Evolutionary conservation across 768 basidiomycete species (phyloP), one percentile per base, ranked within the genome.

Genomic region (Epithele typhae): DNA sequence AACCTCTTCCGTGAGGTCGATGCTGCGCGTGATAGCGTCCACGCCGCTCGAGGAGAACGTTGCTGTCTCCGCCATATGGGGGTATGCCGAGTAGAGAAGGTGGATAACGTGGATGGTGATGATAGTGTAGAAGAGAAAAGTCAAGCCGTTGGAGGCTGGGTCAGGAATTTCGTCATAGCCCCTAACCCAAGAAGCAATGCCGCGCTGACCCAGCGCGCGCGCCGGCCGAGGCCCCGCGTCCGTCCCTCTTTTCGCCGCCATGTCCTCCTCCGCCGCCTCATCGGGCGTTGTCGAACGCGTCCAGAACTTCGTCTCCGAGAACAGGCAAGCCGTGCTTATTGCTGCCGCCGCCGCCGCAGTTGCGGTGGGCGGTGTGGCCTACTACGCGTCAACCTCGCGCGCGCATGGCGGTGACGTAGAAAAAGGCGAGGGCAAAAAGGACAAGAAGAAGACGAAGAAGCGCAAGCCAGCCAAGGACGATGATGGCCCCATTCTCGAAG

Each of bases 401-500:
- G 57, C 40, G 51, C 32, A 45, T 40, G 53, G 61, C 14, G 59
- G 58, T 54, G 73, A 72, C 58, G 59, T 60, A 44, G 73, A 77
- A 60, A 68, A 72, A 67, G 64, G 62, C 46, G 58, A 59, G 40
- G 64, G 66, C 59, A 79, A 77, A 59, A 75, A 69, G 62, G 81
- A 74, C 54, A 71, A 66, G 55, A 68, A 60, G 60, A 80, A 76
- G 57, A 57, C 64, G 45, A 81, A 80, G 68, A 85, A 84, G 69
- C 79, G 74, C 66, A 79, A 77, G 67, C 55, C 73, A 0, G 67
- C 61, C 11, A 82, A 78, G 59, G 79, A 79, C 51, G 51, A 65
- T 5, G 81, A 88, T 50, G 84, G 85, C 0, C 92, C 92, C 32
- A 71, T 95, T 34, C 65, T 95, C 39, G 90, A 94, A 72, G 90